These are phyloP conservation scores for Primulina huaijiensis DNA, from an alignment of 257 asterid species.

Conservation along the genomic window DNA sequence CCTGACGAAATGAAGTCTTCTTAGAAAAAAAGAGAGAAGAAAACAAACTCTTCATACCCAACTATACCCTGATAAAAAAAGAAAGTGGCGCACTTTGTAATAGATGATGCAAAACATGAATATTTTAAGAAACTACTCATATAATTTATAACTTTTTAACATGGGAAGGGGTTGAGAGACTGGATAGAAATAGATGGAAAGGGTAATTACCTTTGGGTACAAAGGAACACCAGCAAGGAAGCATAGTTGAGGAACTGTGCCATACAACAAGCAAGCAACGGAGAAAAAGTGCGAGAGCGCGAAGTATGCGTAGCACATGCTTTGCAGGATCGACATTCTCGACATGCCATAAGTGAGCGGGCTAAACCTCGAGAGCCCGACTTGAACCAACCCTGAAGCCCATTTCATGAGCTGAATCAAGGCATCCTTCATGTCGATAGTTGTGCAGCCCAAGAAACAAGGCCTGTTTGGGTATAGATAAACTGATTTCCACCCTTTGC, in stretches of 20 bases:
- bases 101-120: neutral
- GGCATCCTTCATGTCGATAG: slow-evolving; percentile 65
- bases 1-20: too few relatives aligned
- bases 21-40: too few relatives aligned
- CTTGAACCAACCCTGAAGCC: slow-evolving; percentile 65
- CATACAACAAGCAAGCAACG: slow-evolving; percentile 45
- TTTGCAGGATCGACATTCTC: slow-evolving; percentile 46
- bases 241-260: slow-evolving; percentile 48
- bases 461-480: slow-evolving; percentile 59
- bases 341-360: slow-evolving; percentile 55
- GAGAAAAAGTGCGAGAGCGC: slow-evolving; percentile 40
- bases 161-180: neutral
- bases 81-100: too few relatives aligned
- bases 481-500: slow-evolving; percentile 58
- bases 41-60: too few relatives aligned
- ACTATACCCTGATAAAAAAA: too few relatives aligned
- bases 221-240: slow-evolving; percentile 49
- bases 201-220: slow-evolving; percentile 48
- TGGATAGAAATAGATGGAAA: neutral
- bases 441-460: slow-evolving; percentile 56
- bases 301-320: slow-evolving; percentile 56
- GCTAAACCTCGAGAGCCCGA: slow-evolving; percentile 49
- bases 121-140: too few relatives aligned
- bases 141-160: neutral
- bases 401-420: slow-evolving; percentile 61